Evolutionary conservation across 768 basidiomycete species (phyloP).

Genomic region (Rubroboletus pulcherrimus): DNA sequence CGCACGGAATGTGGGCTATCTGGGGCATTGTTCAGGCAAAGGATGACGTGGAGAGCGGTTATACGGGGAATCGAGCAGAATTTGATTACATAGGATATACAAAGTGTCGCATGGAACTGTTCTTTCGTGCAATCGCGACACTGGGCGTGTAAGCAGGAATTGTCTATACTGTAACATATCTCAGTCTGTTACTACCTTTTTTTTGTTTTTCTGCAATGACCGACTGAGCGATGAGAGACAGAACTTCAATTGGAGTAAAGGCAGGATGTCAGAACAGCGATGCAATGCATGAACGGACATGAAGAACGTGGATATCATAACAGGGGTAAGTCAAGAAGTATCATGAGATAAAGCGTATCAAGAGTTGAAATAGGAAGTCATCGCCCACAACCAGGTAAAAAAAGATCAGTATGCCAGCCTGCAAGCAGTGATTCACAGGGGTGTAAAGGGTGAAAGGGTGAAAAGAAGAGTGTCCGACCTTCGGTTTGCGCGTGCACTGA

Average conservation of each 20-base stretch:
- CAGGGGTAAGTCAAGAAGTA: constrained; percentile 35
- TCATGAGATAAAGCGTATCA: constrained; percentile 28
- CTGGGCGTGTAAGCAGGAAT: constrained; percentile 35
- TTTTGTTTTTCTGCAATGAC: not conserved
- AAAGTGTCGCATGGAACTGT: constrained; percentile 58
- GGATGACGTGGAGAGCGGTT: constrained; percentile 60
- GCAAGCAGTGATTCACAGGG: constrained; percentile 6
- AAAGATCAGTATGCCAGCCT: constrained; percentile 5
- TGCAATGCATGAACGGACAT: constrained; percentile 31
- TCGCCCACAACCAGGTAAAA: constrained; percentile 9
- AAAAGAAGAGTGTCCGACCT: constrained; percentile 41
- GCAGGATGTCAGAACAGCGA: constrained; percentile 31
- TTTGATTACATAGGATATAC: constrained; percentile 92
- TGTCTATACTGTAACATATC: not conserved
- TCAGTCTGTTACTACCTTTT: not conserved
- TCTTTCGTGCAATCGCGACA: constrained; percentile 51
- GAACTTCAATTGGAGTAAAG: constrained; percentile 43
- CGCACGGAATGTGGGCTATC: constrained; percentile 88
- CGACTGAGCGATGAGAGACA: constrained; percentile 23
- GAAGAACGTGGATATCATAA: constrained; percentile 40
- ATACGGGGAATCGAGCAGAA: constrained; percentile 50
- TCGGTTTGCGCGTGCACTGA: constrained; percentile 15
- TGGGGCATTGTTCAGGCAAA: constrained; percentile 94
- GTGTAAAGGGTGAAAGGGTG: constrained; percentile 6
- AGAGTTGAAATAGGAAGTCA: constrained; percentile 22